Conservation (phyloP, 768 basidiomycete genomes). For the Hericium rajendrae region DNA sequence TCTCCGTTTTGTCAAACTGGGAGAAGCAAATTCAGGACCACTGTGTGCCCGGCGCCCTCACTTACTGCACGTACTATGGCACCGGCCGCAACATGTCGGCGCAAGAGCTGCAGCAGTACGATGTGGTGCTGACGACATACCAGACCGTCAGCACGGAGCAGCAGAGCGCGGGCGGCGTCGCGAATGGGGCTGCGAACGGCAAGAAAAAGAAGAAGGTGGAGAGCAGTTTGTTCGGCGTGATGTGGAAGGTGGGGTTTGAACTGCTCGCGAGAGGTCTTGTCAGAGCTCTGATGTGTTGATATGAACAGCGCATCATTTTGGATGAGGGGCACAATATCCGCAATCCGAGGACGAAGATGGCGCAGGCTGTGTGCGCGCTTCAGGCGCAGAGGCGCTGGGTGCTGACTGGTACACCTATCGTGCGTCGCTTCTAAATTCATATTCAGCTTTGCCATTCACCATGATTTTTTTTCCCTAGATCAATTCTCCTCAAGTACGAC, state of each 20-base stretch:
- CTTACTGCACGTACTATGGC: slow-evolving; percentile 63
- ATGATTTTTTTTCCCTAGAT: slow-evolving; percentile 34
- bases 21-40: slow-evolving; percentile 78
- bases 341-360: slow-evolving; percentile 82
- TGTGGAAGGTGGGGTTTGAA: slow-evolving; percentile 61
- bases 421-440: slow-evolving; percentile 28
- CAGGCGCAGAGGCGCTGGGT: slow-evolving; percentile 71
- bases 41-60: slow-evolving; percentile 41
- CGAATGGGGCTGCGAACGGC: slow-evolving; percentile 21
- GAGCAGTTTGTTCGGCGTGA: slow-evolving; percentile 52
- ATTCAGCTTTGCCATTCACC: neutral
- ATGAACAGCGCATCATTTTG: slow-evolving; percentile 56
- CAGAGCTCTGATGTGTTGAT: neutral
- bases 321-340: slow-evolving; percentile 88
- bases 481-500: slow-evolving; percentile 59
- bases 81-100: slow-evolving; percentile 48
- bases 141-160: slow-evolving; percentile 58
- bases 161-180: slow-evolving; percentile 20
- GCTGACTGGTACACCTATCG: slow-evolving; percentile 82
- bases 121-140: slow-evolving; percentile 81
- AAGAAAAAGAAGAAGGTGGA: slow-evolving; percentile 58
- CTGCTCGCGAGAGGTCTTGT: neutral
- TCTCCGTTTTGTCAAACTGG: slow-evolving; percentile 84
- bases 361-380: slow-evolving; percentile 54
- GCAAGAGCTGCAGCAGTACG: slow-evolving; percentile 52